Base-by-base conservation (phyloP, 345 rosid genomes). In the Balakata baccata region DNA sequence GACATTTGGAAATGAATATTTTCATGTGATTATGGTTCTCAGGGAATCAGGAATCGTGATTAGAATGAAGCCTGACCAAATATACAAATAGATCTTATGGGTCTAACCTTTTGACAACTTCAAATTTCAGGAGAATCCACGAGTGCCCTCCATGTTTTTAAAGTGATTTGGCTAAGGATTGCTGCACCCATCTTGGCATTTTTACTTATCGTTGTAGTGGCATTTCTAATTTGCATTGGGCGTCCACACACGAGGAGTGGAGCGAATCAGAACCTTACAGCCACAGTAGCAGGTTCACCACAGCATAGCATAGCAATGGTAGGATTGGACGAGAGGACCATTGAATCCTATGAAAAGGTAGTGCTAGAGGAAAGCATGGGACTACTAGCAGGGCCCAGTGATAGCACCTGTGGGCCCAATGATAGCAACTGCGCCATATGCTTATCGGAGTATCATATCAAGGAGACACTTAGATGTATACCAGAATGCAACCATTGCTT, bases 401-500 rank as follows among this genome's bases (percentile, higher is more conserved):
- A 78, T 51, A 78, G 57, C 76, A 80, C 81, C 17, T n/a, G n/a
- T n/a, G n/a, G n/a, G n/a, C n/a, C n/a, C n/a, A n/a, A n/a, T n/a
- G n/a, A n/a, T n/a, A n/a, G n/a, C n/a, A n/a, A n/a, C n/a, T 91
- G 62, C 10, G 70, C 90, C 1, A 91, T 91, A 38, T 91, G 94
- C 80, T 79, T 91, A 72, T 76, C 87, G 0, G 97, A 89, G 66
- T 89, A 88, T 78, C 60, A 59, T 9, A 76, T 77, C 71, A 84
- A 89, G 64, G 92, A 89, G 23, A 80, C 86, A 0, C 53, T 91
- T 20, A 78, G 88, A 69, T 87, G 87, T 57, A 80, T 89, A 79
- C 97, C 97, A 0, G 85, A 83, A 67, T 91, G 98, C 76, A 77
- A 80, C 0, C 97, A 91, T 77, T 88, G 91, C 77, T 93, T 87